phyloP scores from a whole-genome alignment of 2,329 filamentous ascomycete genomes.

The Drechmeria coniospora region DNA sequence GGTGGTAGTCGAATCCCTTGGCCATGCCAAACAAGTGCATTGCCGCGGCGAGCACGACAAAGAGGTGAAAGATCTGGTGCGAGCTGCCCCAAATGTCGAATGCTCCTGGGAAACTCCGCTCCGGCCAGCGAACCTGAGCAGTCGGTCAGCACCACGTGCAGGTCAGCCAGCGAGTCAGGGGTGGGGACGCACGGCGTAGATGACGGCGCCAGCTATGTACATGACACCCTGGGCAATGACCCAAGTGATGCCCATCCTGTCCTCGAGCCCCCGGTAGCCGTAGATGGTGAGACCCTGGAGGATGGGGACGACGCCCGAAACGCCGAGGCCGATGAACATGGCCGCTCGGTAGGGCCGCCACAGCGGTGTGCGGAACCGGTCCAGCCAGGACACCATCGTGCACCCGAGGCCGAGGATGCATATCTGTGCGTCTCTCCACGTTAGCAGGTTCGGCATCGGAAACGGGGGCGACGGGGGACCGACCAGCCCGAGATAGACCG shows the following conservation, averaged over 20 bases:
- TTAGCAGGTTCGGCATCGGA: slow-evolving; percentile 1
- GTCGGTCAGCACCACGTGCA: not conserved
- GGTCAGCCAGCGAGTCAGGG: not conserved
- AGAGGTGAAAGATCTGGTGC: slow-evolving; percentile 90
- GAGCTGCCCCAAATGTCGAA: slow-evolving; percentile 90
- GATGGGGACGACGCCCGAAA: slow-evolving; percentile 72
- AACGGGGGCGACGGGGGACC: slow-evolving; percentile 12
- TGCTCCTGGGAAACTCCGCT: slow-evolving; percentile 57
- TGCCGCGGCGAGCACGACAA: slow-evolving; percentile 69
- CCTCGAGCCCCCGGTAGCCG: slow-evolving; percentile 48
- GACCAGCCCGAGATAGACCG: slow-evolving; percentile 61
- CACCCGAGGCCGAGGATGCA: slow-evolving; percentile 63
- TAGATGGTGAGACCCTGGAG: slow-evolving; percentile 58
- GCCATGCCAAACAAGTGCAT: slow-evolving; percentile 70
- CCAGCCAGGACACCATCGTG: slow-evolving; percentile 59
- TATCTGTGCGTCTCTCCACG: slow-evolving; percentile 39
- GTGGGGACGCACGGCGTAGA: slow-evolving; percentile 57
- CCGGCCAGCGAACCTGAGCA: slow-evolving; percentile 65
- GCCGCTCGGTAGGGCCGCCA: slow-evolving; percentile 74
- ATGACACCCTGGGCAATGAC: slow-evolving; percentile 63
- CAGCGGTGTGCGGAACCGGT: slow-evolving; percentile 66
- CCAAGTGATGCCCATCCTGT: slow-evolving; percentile 68
- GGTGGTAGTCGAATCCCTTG: slow-evolving; percentile 75
- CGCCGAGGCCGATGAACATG: slow-evolving; percentile 81
- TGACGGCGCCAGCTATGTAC: slow-evolving; percentile 70